Evolutionary conservation across 257 asterid genomes (phyloP), one percentile per base, ranked within the genome.

Genomic region (Lithospermum erythrorhizon): DNA sequence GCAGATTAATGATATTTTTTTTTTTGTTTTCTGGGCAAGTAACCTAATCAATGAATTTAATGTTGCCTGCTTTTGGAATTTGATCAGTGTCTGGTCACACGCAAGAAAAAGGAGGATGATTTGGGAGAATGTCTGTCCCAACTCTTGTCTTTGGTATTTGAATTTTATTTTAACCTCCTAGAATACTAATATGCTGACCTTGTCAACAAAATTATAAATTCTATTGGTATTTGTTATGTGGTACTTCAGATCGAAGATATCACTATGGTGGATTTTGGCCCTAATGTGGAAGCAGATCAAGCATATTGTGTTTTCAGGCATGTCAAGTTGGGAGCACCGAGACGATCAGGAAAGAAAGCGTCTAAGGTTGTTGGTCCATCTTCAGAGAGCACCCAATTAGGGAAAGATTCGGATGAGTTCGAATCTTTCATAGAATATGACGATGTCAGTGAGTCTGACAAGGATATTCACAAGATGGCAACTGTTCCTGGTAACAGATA

Each of bases 221-320:
- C 23, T 67, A 6, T 49, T 29, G 60, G 21, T 57, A 27, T 57
- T 63, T 27, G 49, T 61, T 35, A 2, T 41, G 24, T 22, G 16
- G 11, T 59, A 56, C 65, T 54, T 70, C 78, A 88, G 94, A 79
- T 88, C 18, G 81, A 80, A 75, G 98, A 86, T 65, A 65, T 81
- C 69, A 81, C 90, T 9, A 17, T 72, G 54, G 56, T 66, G 57
- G 98, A 91, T 79, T 65, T 81, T 75, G 79, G 65, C 29, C 83
- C 83, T 17, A 69, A 66, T 66, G 79, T 74, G 41, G 94, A 86
- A 71, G 79, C 76, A 55, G 77, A 82, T 67, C 86, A 82, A 78
- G 93, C 89, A 19, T 86, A 58, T 63, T 21, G 84, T 16, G 68
- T 91, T 48, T 77, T 27, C 37, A 78, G 98, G 78, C 98, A 91